A percentile compares a stretch with the other conserved stretches of the same genome.
Evolutionary conservation across 805 yeast genomes (phyloP).

Genomic region (Wickerhamiella siamensis): DNA sequence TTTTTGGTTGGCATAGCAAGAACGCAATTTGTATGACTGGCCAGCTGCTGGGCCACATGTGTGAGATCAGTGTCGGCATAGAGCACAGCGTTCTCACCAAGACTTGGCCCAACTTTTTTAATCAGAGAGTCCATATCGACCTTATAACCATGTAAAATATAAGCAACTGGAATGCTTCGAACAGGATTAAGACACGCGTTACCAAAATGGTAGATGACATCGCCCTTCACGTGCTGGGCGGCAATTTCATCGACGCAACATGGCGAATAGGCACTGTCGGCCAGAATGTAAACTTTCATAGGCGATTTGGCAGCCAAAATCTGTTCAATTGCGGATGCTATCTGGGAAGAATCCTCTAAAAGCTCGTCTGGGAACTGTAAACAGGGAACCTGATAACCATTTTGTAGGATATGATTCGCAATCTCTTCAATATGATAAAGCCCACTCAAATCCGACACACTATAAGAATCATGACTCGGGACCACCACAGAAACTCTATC

Average conservation of each 20-base stretch:
- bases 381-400: conserved; percentile 42
- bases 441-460: conserved; percentile 26
- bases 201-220: conserved; percentile 82
- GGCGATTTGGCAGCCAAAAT: conserved; percentile 13
- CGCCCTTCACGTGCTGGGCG: conserved; percentile 80
- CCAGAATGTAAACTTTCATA: conserved; percentile 55
- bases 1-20: conserved; percentile 14
- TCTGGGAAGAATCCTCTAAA: conserved; percentile 62
- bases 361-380: conserved; percentile 81
- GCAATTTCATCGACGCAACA: conserved; percentile 97
- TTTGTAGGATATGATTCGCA: conserved; percentile 27
- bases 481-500: conserved; percentile 17
- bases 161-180: conserved; percentile 56
- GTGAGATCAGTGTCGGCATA: conserved; percentile 69
- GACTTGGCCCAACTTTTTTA: conserved; percentile 30
- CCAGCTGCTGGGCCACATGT: conserved; percentile 26
- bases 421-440: conserved; percentile 45
- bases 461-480: conserved; percentile 17
- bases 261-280: conserved; percentile 89
- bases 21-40: conserved; percentile 20
- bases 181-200: conserved; percentile 84
- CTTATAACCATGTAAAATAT: conserved; percentile 57
- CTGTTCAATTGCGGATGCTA: conserved; percentile 32
- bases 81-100: conserved; percentile 31
- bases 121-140: conserved; percentile 32